A percentile compares a stretch with the other conserved stretches of the same genome.
phyloP scores from a whole-genome alignment of 768 basidiomycete genomes.

The Leccinum aurantiacum region DNA sequence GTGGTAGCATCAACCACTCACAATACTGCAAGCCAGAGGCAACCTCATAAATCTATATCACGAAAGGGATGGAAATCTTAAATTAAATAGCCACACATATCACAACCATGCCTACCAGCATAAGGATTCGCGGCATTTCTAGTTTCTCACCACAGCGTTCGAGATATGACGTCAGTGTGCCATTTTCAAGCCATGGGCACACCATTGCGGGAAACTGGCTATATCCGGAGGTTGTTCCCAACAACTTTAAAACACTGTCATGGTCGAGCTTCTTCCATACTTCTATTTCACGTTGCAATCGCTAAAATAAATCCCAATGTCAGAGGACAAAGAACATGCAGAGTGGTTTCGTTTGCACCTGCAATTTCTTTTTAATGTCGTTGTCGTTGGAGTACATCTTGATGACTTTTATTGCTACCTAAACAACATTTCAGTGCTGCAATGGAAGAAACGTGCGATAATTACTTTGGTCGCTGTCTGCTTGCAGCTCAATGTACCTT shows the following conservation, averaged over 20 bases:
- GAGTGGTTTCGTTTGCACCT: not conserved
- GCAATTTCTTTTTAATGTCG: not conserved
- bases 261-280: slow-evolving; percentile 11
- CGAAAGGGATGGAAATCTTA: not conserved
- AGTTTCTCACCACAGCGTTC: not conserved
- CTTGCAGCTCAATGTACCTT: not conserved
- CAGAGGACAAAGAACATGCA: not conserved
- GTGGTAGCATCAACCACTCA: not conserved
- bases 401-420: slow-evolving; percentile 8
- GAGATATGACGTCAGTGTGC: not conserved
- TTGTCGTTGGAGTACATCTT: slow-evolving; percentile 2
- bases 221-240: not conserved
- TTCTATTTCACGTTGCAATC: slow-evolving; percentile 2
- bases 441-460: not conserved
- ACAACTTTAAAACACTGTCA: not conserved
- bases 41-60: not conserved
- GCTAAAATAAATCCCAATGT: not conserved
- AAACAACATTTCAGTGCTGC: not conserved
- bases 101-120: not conserved
- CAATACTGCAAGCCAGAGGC: not conserved
- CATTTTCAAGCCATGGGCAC: not conserved
- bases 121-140: not conserved
- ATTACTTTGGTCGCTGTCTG: not conserved
- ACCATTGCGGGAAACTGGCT: not conserved
- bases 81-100: not conserved